Evolutionary conservation across 2,329 filamentous ascomycete genomes (phyloP).

Genomic region (Apiospora aurea): DNA sequence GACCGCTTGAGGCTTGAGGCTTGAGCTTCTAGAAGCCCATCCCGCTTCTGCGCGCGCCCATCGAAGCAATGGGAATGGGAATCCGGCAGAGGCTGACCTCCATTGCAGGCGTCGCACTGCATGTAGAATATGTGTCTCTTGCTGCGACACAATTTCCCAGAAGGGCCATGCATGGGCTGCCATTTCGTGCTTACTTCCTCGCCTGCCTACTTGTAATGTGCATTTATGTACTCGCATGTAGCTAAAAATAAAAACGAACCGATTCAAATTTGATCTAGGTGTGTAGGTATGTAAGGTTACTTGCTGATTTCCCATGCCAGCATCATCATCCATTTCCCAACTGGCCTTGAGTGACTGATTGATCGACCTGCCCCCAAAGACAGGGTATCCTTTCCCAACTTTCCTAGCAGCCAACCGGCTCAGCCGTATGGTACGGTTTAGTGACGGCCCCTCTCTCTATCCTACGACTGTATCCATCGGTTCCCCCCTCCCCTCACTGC

Average conservation of each 20-base stretch:
- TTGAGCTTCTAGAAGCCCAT: conserved; percentile 21
- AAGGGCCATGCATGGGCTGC: background rate
- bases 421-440: conserved; percentile 18
- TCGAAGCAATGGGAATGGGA: background rate
- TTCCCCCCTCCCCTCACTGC: background rate
- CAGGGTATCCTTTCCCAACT: conserved; percentile 19
- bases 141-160: background rate
- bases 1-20: background rate
- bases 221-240: background rate
- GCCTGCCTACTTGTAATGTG: background rate
- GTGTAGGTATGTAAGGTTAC: background rate
- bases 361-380: conserved; percentile 9
- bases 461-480: background rate
- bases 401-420: conserved; percentile 12
- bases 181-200: background rate
- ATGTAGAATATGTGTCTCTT: background rate
- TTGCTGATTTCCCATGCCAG: background rate
- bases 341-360: background rate
- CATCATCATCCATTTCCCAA: conserved; percentile 14
- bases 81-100: background rate
- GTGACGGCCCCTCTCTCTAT: conserved; percentile 19
- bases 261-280: too few relatives aligned
- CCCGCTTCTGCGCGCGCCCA: background rate
- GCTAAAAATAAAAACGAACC: conserved; percentile 11
- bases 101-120: conserved; percentile 5